Conservation (phyloP, 257 asterid genomes). For the Prunella vulgaris region DNA sequence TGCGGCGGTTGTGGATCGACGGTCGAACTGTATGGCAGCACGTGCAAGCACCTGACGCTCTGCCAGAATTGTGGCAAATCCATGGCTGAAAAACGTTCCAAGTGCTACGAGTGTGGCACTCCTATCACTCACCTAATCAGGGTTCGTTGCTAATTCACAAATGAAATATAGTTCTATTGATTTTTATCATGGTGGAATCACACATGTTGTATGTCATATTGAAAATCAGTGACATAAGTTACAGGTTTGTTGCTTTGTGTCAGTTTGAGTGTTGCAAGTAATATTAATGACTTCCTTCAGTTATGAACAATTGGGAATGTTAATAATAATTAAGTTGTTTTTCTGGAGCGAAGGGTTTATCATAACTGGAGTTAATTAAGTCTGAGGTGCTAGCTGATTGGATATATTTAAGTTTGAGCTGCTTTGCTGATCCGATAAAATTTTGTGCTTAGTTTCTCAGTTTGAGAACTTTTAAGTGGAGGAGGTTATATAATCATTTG, state of each 20-base stretch:
- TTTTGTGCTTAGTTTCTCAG: background rate
- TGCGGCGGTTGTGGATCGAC: constrained; percentile 83
- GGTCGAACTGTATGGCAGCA: constrained; percentile 75
- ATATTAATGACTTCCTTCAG: background rate
- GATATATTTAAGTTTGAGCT: constrained; percentile 2
- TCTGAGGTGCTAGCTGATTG: constrained; percentile 4
- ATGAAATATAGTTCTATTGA: background rate
- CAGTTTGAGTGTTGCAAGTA: background rate
- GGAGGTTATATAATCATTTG: background rate
- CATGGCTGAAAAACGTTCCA: constrained; percentile 67
- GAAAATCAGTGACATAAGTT: background rate
- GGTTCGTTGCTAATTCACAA: constrained; percentile 35
- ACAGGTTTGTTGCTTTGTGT: background rate
- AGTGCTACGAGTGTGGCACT: constrained; percentile 81
- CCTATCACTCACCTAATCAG: constrained; percentile 71
- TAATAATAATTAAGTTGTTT: background rate
- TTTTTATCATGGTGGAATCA: background rate
- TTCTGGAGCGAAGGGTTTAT: background rate
- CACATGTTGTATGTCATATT: background rate
- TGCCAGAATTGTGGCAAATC: constrained; percentile 75
- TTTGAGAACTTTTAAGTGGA: background rate
- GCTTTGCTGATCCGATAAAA: background rate
- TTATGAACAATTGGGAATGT: background rate
- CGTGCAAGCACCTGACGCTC: constrained; percentile 89
- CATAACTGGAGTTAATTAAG: background rate